phyloP scores from a whole-genome alignment of 176 grass and related monocot species.

The Melocanna baccifera region DNA sequence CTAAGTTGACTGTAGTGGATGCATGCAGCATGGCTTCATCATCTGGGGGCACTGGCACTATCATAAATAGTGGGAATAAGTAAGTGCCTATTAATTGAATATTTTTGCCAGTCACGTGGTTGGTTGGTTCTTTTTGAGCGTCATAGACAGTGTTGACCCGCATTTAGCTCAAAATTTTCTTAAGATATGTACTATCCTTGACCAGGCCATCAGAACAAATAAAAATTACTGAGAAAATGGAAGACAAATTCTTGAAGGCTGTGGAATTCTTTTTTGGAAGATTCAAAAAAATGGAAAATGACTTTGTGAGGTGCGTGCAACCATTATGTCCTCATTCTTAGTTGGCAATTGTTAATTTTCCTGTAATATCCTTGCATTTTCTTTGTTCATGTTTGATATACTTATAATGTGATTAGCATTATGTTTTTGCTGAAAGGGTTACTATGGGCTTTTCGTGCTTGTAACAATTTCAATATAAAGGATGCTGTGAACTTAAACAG shows the following conservation, averaged over 20 bases:
- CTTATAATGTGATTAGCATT: not conserved
- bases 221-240: slow-evolving; percentile 52
- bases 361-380: not conserved
- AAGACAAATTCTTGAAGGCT: slow-evolving; percentile 62
- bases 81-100: slow-evolving; percentile 39
- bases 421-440: not conserved
- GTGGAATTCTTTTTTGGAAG: slow-evolving; percentile 74
- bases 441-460: not conserved
- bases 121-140: not conserved
- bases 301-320: slow-evolving; percentile 56
- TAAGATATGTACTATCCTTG: slow-evolving; percentile 16
- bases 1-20: slow-evolving; percentile 71
- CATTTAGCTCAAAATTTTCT: not conserved
- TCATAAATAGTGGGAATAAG: slow-evolving; percentile 53
- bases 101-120: not conserved
- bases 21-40: slow-evolving; percentile 65
- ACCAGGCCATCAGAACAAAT: slow-evolving; percentile 57
- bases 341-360: not conserved
- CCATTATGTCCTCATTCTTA: not conserved
- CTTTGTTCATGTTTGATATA: not conserved
- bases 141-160: not conserved
- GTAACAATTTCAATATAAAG: not conserved
- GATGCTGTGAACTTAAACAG: not conserved
- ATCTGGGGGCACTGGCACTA: not conserved
- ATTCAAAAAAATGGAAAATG: slow-evolving; percentile 67